Percentiles rank a stretch among this genome's conserved stretches.
Evolutionary conservation across 2,329 filamentous ascomycete species (phyloP).

Genomic region (Chrysosphaeria jannelii): DNA sequence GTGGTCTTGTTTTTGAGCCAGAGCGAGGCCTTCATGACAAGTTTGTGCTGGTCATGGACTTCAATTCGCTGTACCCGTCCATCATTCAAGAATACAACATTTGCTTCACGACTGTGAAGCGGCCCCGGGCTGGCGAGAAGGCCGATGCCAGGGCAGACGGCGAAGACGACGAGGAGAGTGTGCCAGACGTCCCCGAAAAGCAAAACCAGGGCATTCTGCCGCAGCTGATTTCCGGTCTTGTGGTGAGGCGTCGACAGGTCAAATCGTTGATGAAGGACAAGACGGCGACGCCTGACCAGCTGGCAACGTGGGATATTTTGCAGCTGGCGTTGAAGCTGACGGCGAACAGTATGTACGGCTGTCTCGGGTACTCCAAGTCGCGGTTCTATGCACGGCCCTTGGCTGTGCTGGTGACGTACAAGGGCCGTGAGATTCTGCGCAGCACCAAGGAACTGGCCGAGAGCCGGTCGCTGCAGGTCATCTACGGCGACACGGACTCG

Average conservation of each 20-base stretch:
- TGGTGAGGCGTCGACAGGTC: constrained; percentile 65
- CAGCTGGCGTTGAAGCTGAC: constrained; percentile 90
- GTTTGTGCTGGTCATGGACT: constrained; percentile 97
- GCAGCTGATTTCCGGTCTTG: constrained; percentile 69
- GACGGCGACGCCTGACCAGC: constrained; percentile 52
- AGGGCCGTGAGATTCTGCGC: constrained; percentile 86
- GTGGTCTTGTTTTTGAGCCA: constrained; percentile 90
- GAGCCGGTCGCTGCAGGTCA: constrained; percentile 69
- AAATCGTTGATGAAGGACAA: constrained; percentile 96
- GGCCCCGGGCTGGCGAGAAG: constrained; percentile 9
- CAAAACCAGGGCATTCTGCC: constrained; percentile 67
- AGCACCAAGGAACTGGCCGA: constrained; percentile 92
- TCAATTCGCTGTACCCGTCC: constrained; percentile 93
- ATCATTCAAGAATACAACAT: constrained; percentile 99
- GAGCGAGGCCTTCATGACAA: constrained; percentile 96
- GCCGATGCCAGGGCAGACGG: neutral
- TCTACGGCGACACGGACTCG: constrained; percentile 96
- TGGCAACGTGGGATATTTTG: constrained; percentile 93
- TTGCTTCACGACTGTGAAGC: constrained; percentile 90
- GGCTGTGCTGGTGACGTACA: constrained; percentile 85
- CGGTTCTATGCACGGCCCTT: constrained; percentile 90
- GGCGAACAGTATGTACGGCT: constrained; percentile 98
- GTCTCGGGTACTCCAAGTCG: constrained; percentile 85
- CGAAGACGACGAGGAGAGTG: constrained; percentile 48
- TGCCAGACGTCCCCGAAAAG: constrained; percentile 58